Conservation (phyloP, 768 basidiomycete species). For the Boletus bicolor region DNA sequence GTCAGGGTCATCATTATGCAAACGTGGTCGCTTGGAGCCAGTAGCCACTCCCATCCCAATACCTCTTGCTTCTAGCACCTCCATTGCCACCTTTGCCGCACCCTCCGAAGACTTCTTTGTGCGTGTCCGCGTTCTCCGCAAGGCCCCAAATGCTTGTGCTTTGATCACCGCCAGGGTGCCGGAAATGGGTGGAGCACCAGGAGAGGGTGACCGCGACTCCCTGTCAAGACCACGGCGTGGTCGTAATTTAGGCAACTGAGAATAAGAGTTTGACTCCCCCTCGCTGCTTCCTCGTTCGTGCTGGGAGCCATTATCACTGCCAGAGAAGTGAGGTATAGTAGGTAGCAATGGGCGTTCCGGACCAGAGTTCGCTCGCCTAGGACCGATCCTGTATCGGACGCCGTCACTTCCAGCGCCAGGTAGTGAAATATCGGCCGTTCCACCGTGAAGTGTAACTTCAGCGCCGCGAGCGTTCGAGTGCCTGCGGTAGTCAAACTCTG, state of each 20-base stretch:
- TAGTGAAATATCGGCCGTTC: slow-evolving; percentile 68
- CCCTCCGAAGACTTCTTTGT: slow-evolving; percentile 70
- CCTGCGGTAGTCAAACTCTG: slow-evolving; percentile 67
- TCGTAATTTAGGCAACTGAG: slow-evolving; percentile 41
- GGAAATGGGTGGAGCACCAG: slow-evolving; percentile 51
- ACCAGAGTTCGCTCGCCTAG: slow-evolving; percentile 46
- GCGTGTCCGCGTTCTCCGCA: slow-evolving; percentile 73
- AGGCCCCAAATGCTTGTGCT: slow-evolving; percentile 83
- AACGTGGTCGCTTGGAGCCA: slow-evolving; percentile 42
- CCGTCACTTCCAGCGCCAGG: slow-evolving; percentile 49
- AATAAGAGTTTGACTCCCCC: slow-evolving; percentile 46
- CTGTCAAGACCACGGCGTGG: slow-evolving; percentile 48
- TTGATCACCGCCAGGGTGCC: slow-evolving; percentile 88
- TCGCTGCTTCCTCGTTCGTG: slow-evolving; percentile 57
- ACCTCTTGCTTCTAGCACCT: slow-evolving; percentile 79
- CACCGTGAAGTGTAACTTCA: slow-evolving; percentile 70
- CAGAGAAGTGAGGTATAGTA: slow-evolving; percentile 45
- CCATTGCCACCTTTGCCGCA: slow-evolving; percentile 70
- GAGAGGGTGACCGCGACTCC: slow-evolving; percentile 47
- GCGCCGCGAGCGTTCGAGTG: slow-evolving; percentile 49
- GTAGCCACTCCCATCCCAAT: slow-evolving; percentile 50
- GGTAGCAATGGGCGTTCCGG: slow-evolving; percentile 50
- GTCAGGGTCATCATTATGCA: slow-evolving; percentile 51
- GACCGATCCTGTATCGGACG: slow-evolving; percentile 57
- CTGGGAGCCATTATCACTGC: slow-evolving; percentile 49